Conservation (phyloP, 2,329 filamentous ascomycete genomes). For the Sporothrix humicola region DNA sequence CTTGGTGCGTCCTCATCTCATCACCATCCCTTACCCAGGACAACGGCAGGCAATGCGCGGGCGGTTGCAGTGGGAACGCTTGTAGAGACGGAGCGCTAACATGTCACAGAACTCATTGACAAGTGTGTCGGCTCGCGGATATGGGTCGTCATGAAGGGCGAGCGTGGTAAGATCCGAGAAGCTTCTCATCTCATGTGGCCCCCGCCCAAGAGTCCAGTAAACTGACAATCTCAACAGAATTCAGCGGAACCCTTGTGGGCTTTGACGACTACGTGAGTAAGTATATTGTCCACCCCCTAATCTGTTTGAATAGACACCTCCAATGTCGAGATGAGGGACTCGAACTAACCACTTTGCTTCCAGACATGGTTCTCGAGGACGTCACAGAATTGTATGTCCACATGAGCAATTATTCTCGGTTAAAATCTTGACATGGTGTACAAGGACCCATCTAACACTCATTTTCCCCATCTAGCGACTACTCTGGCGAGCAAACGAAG, state of each 20-base stretch:
- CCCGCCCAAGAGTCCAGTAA: neutral
- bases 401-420: neutral
- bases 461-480: conserved; percentile 68
- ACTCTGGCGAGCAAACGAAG: conserved; percentile 84
- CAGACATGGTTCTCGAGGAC: conserved; percentile 98
- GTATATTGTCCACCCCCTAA: conserved; percentile 52
- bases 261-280: conserved; percentile 99
- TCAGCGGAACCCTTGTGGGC: conserved; percentile 89
- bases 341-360: conserved; percentile 35
- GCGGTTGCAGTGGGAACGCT: too few relatives aligned
- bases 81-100: conserved; percentile 9
- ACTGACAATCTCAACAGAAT: conserved; percentile 65
- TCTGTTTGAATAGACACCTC: neutral
- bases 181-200: neutral
- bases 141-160: conserved; percentile 99
- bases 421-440: neutral
- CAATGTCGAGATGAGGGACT: neutral
- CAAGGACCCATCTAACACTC: neutral
- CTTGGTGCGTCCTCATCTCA: conserved; percentile 37
- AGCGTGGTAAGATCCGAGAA: conserved; percentile 72
- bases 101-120: conserved; percentile 83
- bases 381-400: conserved; percentile 89
- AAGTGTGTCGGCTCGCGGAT: conserved; percentile 98
- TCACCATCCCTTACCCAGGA: neutral
- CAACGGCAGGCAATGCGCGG: neutral